These are phyloP conservation scores for Tulasnella sp. DNA, from an alignment of 768 basidiomycete genomes.

Conservation along the genomic window DNA sequence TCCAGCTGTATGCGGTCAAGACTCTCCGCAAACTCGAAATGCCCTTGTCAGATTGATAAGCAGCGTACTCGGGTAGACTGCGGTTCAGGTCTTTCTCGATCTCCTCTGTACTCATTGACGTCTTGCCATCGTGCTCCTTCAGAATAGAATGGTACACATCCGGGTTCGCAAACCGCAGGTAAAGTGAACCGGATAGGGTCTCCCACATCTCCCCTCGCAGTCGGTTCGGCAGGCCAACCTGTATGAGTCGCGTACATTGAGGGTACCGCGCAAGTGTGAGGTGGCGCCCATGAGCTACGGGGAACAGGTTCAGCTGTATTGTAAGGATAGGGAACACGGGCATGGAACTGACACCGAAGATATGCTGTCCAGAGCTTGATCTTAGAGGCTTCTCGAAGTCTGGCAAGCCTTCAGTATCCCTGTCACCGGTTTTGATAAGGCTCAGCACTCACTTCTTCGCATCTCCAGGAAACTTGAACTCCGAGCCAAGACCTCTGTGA, in stretches of 20 bases:
- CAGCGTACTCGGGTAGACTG: conserved; percentile 92
- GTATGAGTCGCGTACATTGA: conserved; percentile 91
- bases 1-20: conserved; percentile 89
- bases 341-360: conserved; percentile 50
- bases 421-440: neutral
- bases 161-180: conserved; percentile 78
- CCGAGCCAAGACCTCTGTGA: conserved; percentile 70
- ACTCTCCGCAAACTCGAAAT: conserved; percentile 80
- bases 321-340: neutral
- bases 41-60: conserved; percentile 86
- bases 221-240: conserved; percentile 91
- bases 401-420: conserved; percentile 27
- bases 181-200: conserved; percentile 87
- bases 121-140: conserved; percentile 66
- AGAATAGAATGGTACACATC: conserved; percentile 72
- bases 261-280: conserved; percentile 94
- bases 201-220: conserved; percentile 98
- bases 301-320: neutral
- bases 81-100: conserved; percentile 98
- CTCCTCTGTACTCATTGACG: conserved; percentile 87
- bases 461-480: conserved; percentile 87
- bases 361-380: conserved; percentile 93
- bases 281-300: conserved; percentile 80
- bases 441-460: conserved; percentile 63
- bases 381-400: conserved; percentile 85